These are phyloP conservation scores for Colletotrichum abscissum DNA, from an alignment of 2,329 filamentous ascomycete species.

Conservation along the genomic window DNA sequence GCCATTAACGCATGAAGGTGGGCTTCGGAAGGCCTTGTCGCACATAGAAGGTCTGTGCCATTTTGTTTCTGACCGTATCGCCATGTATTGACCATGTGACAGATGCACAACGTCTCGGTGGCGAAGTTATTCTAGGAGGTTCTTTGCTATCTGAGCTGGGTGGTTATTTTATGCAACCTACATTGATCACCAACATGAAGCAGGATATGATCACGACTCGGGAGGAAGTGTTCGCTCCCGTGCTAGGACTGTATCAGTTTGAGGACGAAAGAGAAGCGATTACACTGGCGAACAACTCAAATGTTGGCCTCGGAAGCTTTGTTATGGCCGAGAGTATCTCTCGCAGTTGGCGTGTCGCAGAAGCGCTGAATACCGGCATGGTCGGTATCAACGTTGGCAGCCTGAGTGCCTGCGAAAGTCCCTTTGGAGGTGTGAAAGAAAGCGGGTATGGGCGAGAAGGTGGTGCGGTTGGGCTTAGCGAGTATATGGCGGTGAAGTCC, in stretches of 20 bases:
- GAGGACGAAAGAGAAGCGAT: conserved; percentile 55
- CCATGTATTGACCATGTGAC: too few relatives aligned
- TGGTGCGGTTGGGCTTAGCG: conserved; percentile 48
- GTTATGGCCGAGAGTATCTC: conserved; percentile 71
- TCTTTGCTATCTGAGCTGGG: conserved; percentile 46
- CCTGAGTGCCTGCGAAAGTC: conserved; percentile 37
- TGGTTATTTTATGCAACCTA: conserved; percentile 59
- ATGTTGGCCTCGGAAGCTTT: conserved; percentile 70
- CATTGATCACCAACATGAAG: conserved; percentile 56
- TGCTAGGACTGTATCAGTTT: conserved; percentile 55
- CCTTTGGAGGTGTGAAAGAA: conserved; percentile 60
- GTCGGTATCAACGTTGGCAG: conserved; percentile 64
- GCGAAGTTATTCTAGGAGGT: conserved; percentile 73
- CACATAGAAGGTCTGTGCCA: conserved; percentile 66
- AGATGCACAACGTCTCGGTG: conserved; percentile 70
- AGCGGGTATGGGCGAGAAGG: conserved; percentile 59
- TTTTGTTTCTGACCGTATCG: too few relatives aligned
- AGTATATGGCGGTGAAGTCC: conserved; percentile 34
- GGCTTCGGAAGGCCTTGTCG: conserved; percentile 77
- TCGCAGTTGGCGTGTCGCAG: conserved; percentile 59
- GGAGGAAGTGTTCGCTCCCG: conserved; percentile 60
- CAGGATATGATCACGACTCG: conserved; percentile 55
- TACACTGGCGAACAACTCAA: conserved; percentile 60
- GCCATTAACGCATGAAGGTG: conserved; percentile 74
- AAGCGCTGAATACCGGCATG: conserved; percentile 70